A percentile compares a stretch with the other conserved stretches of the same genome.
These are phyloP conservation scores for Parafenestella ontariensis DNA, from an alignment of 2,329 filamentous ascomycete genomes.

Conservation along the genomic window DNA sequence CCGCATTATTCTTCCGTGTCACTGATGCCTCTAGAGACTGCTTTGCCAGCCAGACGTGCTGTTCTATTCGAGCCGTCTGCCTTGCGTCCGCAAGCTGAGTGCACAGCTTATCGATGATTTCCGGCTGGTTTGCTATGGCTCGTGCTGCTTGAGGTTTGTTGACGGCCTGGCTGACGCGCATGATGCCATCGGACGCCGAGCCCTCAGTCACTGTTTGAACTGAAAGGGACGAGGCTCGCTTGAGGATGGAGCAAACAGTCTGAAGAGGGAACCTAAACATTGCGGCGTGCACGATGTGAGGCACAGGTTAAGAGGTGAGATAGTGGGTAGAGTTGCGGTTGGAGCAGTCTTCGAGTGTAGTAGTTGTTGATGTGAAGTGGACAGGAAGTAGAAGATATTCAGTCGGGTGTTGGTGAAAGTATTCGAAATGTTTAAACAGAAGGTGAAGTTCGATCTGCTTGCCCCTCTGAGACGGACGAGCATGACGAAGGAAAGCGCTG, in stretches of 20 bases:
- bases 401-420: not conserved
- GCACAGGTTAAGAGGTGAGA: not conserved
- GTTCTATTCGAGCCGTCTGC: conserved; percentile 9
- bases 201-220: not conserved
- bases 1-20: not conserved
- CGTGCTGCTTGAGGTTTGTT: conserved; percentile 3
- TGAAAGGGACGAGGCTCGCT: not conserved
- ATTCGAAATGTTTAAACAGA: not conserved
- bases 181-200: not conserved
- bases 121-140: conserved; percentile 5
- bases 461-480: not conserved
- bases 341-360: not conserved
- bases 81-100: conserved; percentile 6
- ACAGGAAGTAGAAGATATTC: no score
- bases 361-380: not conserved
- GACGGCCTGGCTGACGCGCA: not conserved
- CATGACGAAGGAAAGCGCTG: no score
- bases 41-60: conserved; percentile 23
- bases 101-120: conserved; percentile 6
- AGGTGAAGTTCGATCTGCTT: not conserved
- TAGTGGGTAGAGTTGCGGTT: not conserved
- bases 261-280: conserved; percentile 7
- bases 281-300: not conserved
- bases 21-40: conserved; percentile 11
- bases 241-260: not conserved